Base-by-base conservation (phyloP, 2,329 filamentous ascomycete species). In the Calonectria naviculata region DNA sequence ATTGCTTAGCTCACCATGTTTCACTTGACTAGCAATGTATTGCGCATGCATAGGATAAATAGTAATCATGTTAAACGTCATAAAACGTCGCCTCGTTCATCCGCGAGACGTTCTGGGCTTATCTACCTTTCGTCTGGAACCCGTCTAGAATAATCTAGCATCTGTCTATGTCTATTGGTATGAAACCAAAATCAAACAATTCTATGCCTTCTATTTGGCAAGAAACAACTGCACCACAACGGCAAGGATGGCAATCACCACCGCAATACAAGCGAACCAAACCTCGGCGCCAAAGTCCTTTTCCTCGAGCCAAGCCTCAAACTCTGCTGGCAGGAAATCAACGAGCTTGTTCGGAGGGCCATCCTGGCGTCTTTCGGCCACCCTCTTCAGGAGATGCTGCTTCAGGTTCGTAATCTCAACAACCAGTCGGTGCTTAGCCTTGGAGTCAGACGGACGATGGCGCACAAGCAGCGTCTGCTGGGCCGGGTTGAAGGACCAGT, bases 391-490 rank as follows among this genome's bases (percentile, higher is more conserved):
- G 3, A 80, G 66, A 15, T 80, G 81, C 52, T 73, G 42, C 9
- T 73, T 63, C 1, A 78, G 60, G 2, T 78, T 73, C 10, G 71
- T 58, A 6, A 83, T 79, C 46, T 75, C 71, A 6, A 83, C 70
- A 3, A 74, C 63, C 12, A 82, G 26, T 10, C 63, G 58, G 21
- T 78, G 76, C 2, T 65, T 60, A 0, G 65, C 31, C 15, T 61
- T 52, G 13, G 47, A 58, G 4, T 56, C 65, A 19, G 70, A 67
- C 5, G 68, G 61, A 10, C 63, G 13, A 5, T 81, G 79, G 3
- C 68, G 70, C 13, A 81, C 74, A 4, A 78, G 78, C 1, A 83
- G 63, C 3, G 82, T 83, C 73, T 83, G 80, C 42, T 75, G 69
- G 1, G 69, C 74, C 2, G 70, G 63, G 38, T 81, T 76, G 9